Percentiles rank a stretch among this genome's conserved stretches.
phyloP scores from a whole-genome alignment of 345 rosid genomes.

The Orychophragmus violaceus region DNA sequence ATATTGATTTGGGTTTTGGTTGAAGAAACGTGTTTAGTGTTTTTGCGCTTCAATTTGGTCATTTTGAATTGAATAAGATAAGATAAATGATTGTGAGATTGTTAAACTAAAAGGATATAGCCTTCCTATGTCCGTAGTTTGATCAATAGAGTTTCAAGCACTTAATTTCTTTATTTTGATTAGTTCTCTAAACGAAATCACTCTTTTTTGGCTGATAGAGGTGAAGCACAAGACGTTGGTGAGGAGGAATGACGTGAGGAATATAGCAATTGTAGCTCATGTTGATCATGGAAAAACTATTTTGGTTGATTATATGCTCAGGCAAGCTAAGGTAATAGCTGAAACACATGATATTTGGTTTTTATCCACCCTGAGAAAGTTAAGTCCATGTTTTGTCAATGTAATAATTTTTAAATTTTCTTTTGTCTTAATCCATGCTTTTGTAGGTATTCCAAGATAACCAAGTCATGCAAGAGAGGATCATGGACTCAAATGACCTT shows the following conservation, averaged over 20 bases:
- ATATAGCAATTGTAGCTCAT: too few species aligned
- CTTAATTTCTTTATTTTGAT: too few species aligned
- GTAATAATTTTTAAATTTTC: not conserved
- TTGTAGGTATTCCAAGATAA: constrained; percentile 85
- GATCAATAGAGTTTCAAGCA: not conserved
- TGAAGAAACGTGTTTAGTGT: not conserved
- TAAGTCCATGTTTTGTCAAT: not conserved
- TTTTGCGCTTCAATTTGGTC: not conserved
- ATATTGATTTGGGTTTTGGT: constrained; percentile 1
- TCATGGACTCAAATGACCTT: too few species aligned
- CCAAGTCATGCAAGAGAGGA: too few species aligned
- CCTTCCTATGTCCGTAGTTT: not conserved
- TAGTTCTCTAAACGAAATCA: not conserved
- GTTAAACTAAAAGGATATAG: not conserved
- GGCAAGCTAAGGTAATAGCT: constrained; percentile 69
- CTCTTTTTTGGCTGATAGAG: constrained; percentile 35
- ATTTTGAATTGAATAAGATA: not conserved
- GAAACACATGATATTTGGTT: not conserved
- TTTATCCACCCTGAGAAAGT: not conserved
- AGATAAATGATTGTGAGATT: too few species aligned
- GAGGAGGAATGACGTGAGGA: too few species aligned
- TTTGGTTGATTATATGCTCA: constrained; percentile 84
- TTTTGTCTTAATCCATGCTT: not conserved
- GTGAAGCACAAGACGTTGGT: constrained; percentile 65
- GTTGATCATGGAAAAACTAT: too few species aligned